Base-by-base conservation (phyloP, 2,329 filamentous ascomycete genomes). In the Lachnellula cervina region DNA sequence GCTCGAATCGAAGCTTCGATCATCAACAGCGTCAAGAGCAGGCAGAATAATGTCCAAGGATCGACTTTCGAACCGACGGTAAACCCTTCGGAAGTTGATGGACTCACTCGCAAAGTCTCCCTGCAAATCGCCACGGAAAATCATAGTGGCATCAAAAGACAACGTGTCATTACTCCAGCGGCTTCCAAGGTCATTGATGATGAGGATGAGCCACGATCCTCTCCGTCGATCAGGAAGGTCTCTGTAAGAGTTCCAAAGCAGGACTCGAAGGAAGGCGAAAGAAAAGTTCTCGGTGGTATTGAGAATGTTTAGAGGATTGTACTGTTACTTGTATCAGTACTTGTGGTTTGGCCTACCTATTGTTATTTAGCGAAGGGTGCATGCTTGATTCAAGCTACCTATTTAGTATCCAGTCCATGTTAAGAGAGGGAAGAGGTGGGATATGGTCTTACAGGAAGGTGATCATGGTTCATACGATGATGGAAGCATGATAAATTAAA, bases 181-280 rank as follows among this genome's bases (percentile, higher is more conserved):
- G 75, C 77, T 37, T 64, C 69, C n/a, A 77, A 74, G 59, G 73
- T 65, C 8, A 73, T 78, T 16, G 78, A 78, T 40, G 74, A 76
- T 19, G 76, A 80, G 49, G 74, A 79, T 43, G 75, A 79, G 57
- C 72, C 74, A 35, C 70, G 71, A 49, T 61, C 49, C 21, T 66
- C 66, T 16, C 64, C 67, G 16, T 58, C 63, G 2, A 25, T 62
- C 11, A 53, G 66, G 43, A 67, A 67, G 49, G 51, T 54, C 0
- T 68, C 66, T 34, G 59, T 56, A 28, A 59, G 38, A 37, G 58
- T 43, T 35, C 32, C 47, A n/a, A 59, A 53, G 51, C 47, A 55
- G 8, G 63, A 63, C 14, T 43, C 25, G n/a, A 61, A 58, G 19
- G 60, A 63, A 14, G 42, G 34, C 28, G 60, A 62, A 8, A 61